These are phyloP conservation scores for Russula brevipes DNA, from an alignment of 768 basidiomycete genomes.

Conservation along the genomic window DNA sequence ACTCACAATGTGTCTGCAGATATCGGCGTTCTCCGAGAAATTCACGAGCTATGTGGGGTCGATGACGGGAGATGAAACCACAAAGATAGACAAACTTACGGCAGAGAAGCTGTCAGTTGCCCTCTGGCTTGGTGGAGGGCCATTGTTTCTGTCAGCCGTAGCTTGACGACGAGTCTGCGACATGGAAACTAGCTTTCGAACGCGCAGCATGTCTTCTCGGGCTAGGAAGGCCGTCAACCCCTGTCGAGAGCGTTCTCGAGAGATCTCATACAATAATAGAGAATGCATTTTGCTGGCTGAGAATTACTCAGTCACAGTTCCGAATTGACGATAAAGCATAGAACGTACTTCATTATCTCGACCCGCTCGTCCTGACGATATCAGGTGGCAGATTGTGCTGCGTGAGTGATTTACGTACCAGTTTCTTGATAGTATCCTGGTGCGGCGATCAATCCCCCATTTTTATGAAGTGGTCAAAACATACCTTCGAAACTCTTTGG, in stretches of 20 bases:
- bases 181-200: constrained; percentile 47
- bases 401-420: constrained; percentile 38
- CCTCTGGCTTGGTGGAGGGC: constrained; percentile 60
- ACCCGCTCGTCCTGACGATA: constrained; percentile 61
- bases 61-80: constrained; percentile 30
- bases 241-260: neutral
- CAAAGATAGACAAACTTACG: constrained; percentile 37
- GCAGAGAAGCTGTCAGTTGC: constrained; percentile 57
- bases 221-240: constrained; percentile 38
- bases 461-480: constrained; percentile 8
- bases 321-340: neutral
- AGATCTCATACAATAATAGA: constrained; percentile 66
- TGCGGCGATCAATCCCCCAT: neutral
- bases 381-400: neutral
- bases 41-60: constrained; percentile 38
- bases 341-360: constrained; percentile 62
- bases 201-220: constrained; percentile 63
- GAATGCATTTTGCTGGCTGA: constrained; percentile 72
- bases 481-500: constrained; percentile 80
- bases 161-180: constrained; percentile 43
- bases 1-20: constrained; percentile 71
- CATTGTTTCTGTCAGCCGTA: constrained; percentile 41
- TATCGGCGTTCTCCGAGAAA: constrained; percentile 52
- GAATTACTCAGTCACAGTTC: constrained; percentile 1
- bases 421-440: constrained; percentile 86